A percentile compares a stretch with the other conserved stretches of the same genome.
phyloP scores from a whole-genome alignment of 169 alveolate species.

The Prorocentrum cordatum region DNA sequence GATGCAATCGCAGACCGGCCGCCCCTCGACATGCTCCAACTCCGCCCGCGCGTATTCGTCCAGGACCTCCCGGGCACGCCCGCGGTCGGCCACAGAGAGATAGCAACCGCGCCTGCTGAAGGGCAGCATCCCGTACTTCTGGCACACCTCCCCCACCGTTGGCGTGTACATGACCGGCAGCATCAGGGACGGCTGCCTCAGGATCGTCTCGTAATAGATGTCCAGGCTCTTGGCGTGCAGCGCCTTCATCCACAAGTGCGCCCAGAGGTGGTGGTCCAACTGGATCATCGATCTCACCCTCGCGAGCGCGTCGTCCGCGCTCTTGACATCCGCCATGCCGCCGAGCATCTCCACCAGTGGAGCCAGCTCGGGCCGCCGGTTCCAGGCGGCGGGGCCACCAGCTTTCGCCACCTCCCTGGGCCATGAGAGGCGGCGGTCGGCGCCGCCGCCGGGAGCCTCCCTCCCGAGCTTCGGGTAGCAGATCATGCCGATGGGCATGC shows the following conservation, averaged over 20 bases:
- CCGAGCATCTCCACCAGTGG: no score
- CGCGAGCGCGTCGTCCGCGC: no score
- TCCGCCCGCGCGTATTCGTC: constrained; percentile 55
- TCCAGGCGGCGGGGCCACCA: no score
- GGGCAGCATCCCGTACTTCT: not conserved
- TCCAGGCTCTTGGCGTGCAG: not conserved
- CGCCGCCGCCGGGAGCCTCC: no score
- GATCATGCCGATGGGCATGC: no score
- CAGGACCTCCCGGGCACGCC: constrained; percentile 22
- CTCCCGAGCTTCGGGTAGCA: no score
- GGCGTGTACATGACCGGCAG: not conserved
- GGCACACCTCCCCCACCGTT: not conserved
- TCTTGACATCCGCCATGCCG: no score
- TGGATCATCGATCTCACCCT: no score
- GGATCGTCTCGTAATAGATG: not conserved
- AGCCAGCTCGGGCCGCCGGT: no score
- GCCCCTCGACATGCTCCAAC: constrained; percentile 31
- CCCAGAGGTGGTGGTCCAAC: no score
- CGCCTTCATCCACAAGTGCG: not conserved
- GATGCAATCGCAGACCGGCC: constrained; percentile 70
- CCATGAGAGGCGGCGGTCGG: no score
- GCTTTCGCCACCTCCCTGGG: no score
- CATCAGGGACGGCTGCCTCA: not conserved
- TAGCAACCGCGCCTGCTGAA: constrained; percentile 37
- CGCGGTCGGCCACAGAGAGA: constrained; percentile 31